Evolutionary conservation across 129 eudicot species (phyloP).

Genomic region (Artemisia argyi): DNA sequence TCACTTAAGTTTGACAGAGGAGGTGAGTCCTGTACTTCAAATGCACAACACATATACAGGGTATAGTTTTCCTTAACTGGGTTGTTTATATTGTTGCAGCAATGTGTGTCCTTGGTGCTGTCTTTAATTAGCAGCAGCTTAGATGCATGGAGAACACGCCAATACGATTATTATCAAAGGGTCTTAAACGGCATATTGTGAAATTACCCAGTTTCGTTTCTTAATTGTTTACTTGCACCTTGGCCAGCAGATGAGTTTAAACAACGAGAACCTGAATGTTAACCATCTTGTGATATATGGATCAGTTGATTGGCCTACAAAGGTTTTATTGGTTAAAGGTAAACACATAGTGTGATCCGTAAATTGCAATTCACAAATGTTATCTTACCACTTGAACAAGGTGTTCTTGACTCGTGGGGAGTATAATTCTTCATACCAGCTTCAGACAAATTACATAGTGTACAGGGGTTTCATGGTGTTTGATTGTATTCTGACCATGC

Average conservation of each 20-base stretch:
- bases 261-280: conserved; percentile 3
- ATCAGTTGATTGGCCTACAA: conserved; percentile 17
- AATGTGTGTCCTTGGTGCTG: conserved; percentile 99
- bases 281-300: conserved; percentile 26
- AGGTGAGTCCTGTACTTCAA: conserved; percentile 46
- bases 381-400: conserved; percentile 25
- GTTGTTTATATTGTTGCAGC: conserved; percentile 45
- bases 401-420: conserved; percentile 24
- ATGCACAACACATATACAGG: not conserved
- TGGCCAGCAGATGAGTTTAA: conserved; percentile 18
- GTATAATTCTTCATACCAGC: conserved; percentile 15
- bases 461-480: conserved; percentile 37
- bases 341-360: conserved; percentile 21
- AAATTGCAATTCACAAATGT: conserved; percentile 18
- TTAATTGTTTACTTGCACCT: conserved; percentile 17
- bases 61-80: not conserved
- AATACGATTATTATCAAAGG: conserved; percentile 93
- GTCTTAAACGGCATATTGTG: conserved; percentile 94
- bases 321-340: conserved; percentile 6
- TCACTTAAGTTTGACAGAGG: conserved; percentile 94
- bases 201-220: conserved; percentile 18
- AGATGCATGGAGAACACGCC: conserved; percentile 99
- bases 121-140: conserved; percentile 97
- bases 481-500: conserved; percentile 26
- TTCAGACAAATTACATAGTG: conserved; percentile 26